Evolutionary conservation across 306 rosid species (phyloP).

Genomic region (Malus asiatica): DNA sequence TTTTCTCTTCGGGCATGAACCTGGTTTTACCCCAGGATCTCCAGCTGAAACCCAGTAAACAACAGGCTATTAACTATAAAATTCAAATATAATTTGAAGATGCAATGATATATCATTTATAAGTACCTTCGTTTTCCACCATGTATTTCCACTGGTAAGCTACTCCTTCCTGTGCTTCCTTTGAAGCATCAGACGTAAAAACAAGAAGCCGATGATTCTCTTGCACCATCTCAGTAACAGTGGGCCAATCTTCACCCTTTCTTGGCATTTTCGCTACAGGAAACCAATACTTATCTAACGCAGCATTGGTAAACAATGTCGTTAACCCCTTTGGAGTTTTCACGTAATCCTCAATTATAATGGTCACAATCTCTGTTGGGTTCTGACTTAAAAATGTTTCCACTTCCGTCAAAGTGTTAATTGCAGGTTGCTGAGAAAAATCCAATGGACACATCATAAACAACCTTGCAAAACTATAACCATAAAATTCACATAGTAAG

Average conservation of each 20-base stretch:
- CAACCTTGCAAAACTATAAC: constrained; percentile 6
- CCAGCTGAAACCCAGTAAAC: constrained; percentile 64
- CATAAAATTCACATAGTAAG: constrained; percentile 5
- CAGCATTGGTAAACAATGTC: constrained; percentile 60
- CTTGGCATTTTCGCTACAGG: constrained; percentile 80
- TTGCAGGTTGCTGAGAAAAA: constrained; percentile 86
- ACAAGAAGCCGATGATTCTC: constrained; percentile 79
- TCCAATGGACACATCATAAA: constrained; percentile 20
- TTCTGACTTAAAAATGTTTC: constrained; percentile 68
- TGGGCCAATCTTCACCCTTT: constrained; percentile 87
- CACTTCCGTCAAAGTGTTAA: constrained; percentile 80
- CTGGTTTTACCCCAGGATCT: constrained; percentile 77
- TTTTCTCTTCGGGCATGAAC: constrained; percentile 79
- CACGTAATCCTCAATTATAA: constrained; percentile 87
- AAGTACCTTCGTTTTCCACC: constrained; percentile 81
- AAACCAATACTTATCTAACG: constrained; percentile 78
- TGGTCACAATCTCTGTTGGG: constrained; percentile 79
- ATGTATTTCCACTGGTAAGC: constrained; percentile 96
- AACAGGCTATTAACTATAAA: background rate
- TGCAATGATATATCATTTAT: constrained; percentile 1
- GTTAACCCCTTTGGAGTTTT: constrained; percentile 72
- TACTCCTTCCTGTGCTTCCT: constrained; percentile 88
- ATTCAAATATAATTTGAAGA: background rate
- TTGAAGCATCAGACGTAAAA: constrained; percentile 76
- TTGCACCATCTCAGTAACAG: constrained; percentile 72